Evolutionary conservation across 208 protist species (phyloP), one percentile per base, ranked within the genome.

Genomic region (Angomonas ambiguus): DNA sequence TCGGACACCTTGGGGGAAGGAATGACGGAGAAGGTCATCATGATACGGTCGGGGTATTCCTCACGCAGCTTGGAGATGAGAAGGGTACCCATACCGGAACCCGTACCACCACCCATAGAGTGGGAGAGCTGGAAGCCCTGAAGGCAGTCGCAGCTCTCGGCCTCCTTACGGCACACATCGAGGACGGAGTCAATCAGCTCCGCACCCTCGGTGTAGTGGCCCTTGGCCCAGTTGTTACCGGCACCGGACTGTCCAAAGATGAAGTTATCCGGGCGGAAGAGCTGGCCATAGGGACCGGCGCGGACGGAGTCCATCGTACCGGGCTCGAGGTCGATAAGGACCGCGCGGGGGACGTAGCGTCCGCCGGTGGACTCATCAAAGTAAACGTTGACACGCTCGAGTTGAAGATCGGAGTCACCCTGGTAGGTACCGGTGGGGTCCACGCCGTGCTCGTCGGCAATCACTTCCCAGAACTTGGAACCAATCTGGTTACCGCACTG

Each of bases 211-310:
- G 97, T 99, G 86, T 99, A 99, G 87, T 99, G 97, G 69, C 98
- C 96, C 84, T 97, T 97, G 57, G 92, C 95, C 98, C 98, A 99
- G 94, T 99, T 99, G 93, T 99, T 99, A 64, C 97, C 98, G 30
- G 88, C 83, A 97, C 98, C 97, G 61, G 90, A 91, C 85, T 99
- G 95, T 42, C 98, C 98, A 74, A 98, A 98, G 49, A 99, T 89
- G 77, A 99, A 98, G 92, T 99, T 99, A 80, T 99, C 98, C 62
- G 98, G 76, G 66, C 87, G 79, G 79, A 92, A 92, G 51, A 92
- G 80, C 80, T 98, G 80, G 67, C 97, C 97, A 70, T 95, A 97
- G 18, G 92, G 89, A 38, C 88, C 90, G 45, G 92, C 92, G 65
- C 95, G 91, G 20, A 99, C 88, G 22, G 91, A 87, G 85, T 99